phyloP scores from a whole-genome alignment of 129 eudicot genomes.

The Chrysanthemum lavandulifolium region DNA sequence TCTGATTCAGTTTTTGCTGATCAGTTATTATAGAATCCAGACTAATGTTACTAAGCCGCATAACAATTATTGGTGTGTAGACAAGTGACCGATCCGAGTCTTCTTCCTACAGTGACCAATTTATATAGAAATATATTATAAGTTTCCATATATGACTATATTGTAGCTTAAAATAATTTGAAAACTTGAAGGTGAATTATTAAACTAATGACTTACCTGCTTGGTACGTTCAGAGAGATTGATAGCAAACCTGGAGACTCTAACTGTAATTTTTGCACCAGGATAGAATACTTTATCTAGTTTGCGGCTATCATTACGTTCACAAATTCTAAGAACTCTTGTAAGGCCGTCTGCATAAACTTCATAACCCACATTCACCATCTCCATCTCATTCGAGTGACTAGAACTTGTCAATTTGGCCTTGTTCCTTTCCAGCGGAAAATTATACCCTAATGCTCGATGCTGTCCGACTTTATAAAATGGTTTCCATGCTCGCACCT shows the following conservation, averaged over 20 bases:
- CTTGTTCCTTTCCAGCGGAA: conserved; percentile 48
- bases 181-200: conserved; percentile 4
- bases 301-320: conserved; percentile 60
- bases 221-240: conserved; percentile 62
- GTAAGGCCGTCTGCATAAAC: conserved; percentile 88
- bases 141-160: conserved; percentile 10
- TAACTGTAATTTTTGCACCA: conserved; percentile 54
- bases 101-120: conserved; percentile 46
- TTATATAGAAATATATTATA: conserved; percentile 18
- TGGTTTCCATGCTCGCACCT: conserved; percentile 91
- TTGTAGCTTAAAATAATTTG: background rate
- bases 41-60: conserved; percentile 61
- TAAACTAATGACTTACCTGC: conserved; percentile 44
- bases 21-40: conserved; percentile 68
- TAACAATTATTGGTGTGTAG: conserved; percentile 55
- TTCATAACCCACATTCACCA: conserved; percentile 70
- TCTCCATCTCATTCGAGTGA: conserved; percentile 40
- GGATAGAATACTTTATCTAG: conserved; percentile 44
- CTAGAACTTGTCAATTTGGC: conserved; percentile 34
- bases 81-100: conserved; percentile 39
- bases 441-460: conserved; percentile 60
- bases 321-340: conserved; percentile 87
- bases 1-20: conserved; percentile 50
- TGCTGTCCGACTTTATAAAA: conserved; percentile 63
- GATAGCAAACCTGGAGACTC: conserved; percentile 62